Evolutionary conservation across 73 alveolate species (phyloP), one percentile per base, ranked within the genome.

Genomic region (Urostyla sp.): DNA sequence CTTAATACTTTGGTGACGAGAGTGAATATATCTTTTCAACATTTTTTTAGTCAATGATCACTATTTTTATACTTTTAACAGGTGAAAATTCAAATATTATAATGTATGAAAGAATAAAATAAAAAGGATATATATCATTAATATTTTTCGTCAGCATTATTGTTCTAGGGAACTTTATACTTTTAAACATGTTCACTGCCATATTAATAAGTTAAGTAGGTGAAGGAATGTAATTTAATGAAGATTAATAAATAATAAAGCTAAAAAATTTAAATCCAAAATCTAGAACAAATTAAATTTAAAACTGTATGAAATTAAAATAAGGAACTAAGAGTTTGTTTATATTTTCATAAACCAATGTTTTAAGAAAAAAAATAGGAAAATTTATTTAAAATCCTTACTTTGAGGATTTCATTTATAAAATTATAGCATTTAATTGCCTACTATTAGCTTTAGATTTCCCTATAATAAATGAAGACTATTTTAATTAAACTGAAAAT

Each of bases 51-150:
- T 20, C 67, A 10, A 2, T 76, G 31, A 4, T 76, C 48, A 76
- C 88, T 0, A 60, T 76, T 31, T 84, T 84, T 67, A 21, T 51
- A n/a, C 16, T 75, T 11, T 57, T 84, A 5, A 76, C 89, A 0
- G 87, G 77, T 18, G 92, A 84, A 38, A 76, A 84, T 67, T 84
- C 89, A 84, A 84, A 84, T 59, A 51, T 30, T 18, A 53, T 58
- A 15, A 27, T 56, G 58, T 56, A 31, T 31, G 55, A 11, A 28
- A 51, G 31, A 11, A 48, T 84, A 26, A n/a, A 36, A 6, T 13
- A 34, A 13, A 11, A 3, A 0, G 88, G 89, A 28, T 84, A n/a
- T 34, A 49, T 37, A 10, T 60, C 63, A 7, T 7, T 32, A 40
- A 37, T 67, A 30, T 80, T 36, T 72, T 80, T 80, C 54, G 76